Conservation (phyloP, 2,329 filamentous ascomycete genomes). For the Ascochyta fabae region DNA sequence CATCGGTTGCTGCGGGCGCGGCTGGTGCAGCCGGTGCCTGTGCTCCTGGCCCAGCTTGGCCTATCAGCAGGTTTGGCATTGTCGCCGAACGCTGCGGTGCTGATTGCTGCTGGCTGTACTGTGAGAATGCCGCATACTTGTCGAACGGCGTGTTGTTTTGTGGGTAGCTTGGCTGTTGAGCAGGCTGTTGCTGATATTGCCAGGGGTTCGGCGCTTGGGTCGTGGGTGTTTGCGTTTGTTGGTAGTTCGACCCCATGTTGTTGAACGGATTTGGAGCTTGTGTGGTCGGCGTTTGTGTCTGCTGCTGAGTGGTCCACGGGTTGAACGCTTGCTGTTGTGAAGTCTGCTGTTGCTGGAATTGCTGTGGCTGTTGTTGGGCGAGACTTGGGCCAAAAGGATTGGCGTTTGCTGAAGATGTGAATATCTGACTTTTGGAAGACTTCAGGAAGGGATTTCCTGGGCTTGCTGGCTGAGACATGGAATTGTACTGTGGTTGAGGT, state of each 20-base stretch:
- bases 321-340: slow-evolving; percentile 31
- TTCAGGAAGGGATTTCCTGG: slow-evolving; percentile 55
- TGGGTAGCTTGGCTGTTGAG: slow-evolving; percentile 28
- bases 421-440: slow-evolving; percentile 51
- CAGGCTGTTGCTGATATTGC: slow-evolving; percentile 30
- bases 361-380: slow-evolving; percentile 53
- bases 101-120: slow-evolving; percentile 14
- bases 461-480: slow-evolving; percentile 48
- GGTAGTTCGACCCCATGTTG: slow-evolving; percentile 26
- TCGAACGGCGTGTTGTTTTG: slow-evolving; percentile 15
- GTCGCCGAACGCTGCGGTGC: slow-evolving; percentile 18
- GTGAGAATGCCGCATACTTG: slow-evolving; percentile 16
- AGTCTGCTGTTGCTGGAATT: slow-evolving; percentile 20
- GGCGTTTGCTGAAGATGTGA: slow-evolving; percentile 40
- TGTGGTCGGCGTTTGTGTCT: slow-evolving; percentile 20
- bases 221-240: slow-evolving; percentile 20
- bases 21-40: slow-evolving; percentile 32
- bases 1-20: slow-evolving; percentile 37
- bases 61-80: slow-evolving; percentile 19
- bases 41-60: slow-evolving; percentile 21
- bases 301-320: slow-evolving; percentile 32
- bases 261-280: slow-evolving; percentile 35
- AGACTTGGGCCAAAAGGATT: slow-evolving; percentile 56
- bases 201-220: slow-evolving; percentile 31
- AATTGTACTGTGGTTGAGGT: slow-evolving; percentile 45